Conservation (phyloP, 805 yeast genomes). For the Sungouiella blattae region DNA sequence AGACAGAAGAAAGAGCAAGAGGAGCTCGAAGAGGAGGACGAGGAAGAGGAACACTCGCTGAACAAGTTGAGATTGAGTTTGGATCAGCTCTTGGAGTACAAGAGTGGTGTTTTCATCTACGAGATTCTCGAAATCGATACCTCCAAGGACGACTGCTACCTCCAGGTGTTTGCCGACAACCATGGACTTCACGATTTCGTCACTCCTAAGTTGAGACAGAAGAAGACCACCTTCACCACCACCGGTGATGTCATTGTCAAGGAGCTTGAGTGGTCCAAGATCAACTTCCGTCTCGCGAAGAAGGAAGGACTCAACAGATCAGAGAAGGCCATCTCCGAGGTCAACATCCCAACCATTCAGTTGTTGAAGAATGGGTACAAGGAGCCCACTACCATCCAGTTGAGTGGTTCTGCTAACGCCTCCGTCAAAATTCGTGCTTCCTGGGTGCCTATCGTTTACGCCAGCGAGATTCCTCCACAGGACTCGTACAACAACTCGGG, state of each 20-base stretch:
- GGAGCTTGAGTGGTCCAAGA: conserved; percentile 72
- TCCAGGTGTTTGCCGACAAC: conserved; percentile 78
- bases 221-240: conserved; percentile 27
- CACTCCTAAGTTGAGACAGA: conserved; percentile 51
- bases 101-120: conserved; percentile 74
- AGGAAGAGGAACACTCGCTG: conserved; percentile 19
- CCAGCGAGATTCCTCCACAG: conserved; percentile 58
- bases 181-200: conserved; percentile 62
- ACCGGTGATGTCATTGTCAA: conserved; percentile 75
- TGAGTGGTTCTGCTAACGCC: conserved; percentile 51
- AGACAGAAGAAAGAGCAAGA: conserved; percentile 16
- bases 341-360: conserved; percentile 62
- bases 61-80: conserved; percentile 49
- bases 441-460: conserved; percentile 71
- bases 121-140: conserved; percentile 60
- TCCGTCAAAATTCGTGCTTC: conserved; percentile 59
- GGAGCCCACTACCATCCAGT: conserved; percentile 52
- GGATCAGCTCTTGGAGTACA: conserved; percentile 52
- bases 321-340: conserved; percentile 58
- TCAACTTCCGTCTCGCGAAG: conserved; percentile 59
- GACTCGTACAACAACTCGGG: conserved; percentile 81
- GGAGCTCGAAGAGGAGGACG: conserved; percentile 32
- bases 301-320: conserved; percentile 51
- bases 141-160: conserved; percentile 52
- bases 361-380: conserved; percentile 64